Evolutionary conservation across 139 green algal species (phyloP).

Genomic region (Ostreobium quekettii): DNA sequence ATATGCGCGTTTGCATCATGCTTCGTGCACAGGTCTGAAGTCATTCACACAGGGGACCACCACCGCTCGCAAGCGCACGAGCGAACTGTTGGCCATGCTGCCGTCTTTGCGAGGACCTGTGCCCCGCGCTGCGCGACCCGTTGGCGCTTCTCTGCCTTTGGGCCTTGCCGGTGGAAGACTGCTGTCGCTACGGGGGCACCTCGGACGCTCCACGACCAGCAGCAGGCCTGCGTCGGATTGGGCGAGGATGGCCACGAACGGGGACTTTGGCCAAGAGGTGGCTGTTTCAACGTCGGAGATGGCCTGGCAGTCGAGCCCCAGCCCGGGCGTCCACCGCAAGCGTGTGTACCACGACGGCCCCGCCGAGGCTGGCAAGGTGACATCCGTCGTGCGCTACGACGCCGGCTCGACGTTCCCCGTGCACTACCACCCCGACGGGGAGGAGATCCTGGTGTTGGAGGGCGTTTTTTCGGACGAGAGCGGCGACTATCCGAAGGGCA

Average conservation of each 20-base stretch:
- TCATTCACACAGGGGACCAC: no score
- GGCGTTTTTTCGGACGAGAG: constrained; percentile 14
- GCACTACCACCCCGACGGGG: constrained; percentile 12
- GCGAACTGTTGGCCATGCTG: no score
- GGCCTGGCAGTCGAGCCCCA: background rate
- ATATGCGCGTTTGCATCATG: no score
- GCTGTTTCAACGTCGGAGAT: background rate
- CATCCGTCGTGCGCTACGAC: constrained; percentile 13
- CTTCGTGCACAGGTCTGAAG: no score
- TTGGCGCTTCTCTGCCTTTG: no score
- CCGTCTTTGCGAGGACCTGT: no score
- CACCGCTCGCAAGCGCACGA: no score
- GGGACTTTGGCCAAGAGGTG: constrained; percentile 12
- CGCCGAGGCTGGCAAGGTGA: constrained; percentile 4
- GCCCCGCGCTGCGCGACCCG: no score
- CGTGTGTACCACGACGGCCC: background rate
- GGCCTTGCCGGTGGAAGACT: no score
- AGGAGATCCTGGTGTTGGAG: constrained; percentile 18
- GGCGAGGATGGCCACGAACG: constrained; percentile 4
- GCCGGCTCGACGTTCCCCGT: constrained; percentile 1
- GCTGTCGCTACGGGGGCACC: no score
- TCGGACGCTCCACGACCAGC: no score
- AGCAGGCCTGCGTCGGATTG: no score
- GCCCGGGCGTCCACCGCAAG: constrained; percentile 5
- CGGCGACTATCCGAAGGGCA: constrained; percentile 12